phyloP scores from a whole-genome alignment of 2,329 filamentous ascomycete genomes.

The Xylariales sp. region DNA sequence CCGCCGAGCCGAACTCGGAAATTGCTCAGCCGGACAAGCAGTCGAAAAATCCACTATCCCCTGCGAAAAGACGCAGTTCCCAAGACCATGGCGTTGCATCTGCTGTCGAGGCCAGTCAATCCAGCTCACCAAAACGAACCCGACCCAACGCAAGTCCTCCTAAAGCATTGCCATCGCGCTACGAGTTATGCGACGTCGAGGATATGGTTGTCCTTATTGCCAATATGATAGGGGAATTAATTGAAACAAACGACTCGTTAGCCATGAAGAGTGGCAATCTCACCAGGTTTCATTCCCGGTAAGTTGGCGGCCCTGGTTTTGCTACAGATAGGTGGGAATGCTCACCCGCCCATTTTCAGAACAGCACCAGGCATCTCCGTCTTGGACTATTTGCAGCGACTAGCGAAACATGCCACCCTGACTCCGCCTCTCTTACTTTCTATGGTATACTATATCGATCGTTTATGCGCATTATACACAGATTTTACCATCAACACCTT shows the following conservation, averaged over 20 bases:
- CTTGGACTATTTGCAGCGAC: constrained; percentile 88
- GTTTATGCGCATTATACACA: constrained; percentile 89
- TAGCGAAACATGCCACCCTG: constrained; percentile 93
- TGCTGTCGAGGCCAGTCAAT: constrained; percentile 49
- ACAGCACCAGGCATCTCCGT: constrained; percentile 91
- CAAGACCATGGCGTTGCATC: constrained; percentile 49
- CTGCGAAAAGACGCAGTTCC: constrained; percentile 59
- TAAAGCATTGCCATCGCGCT: constrained; percentile 75
- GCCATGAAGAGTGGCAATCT: constrained; percentile 87
- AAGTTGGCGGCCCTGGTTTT: constrained; percentile 43
- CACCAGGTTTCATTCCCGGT: constrained; percentile 95
- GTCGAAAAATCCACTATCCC: constrained; percentile 48
- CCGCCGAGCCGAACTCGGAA: constrained; percentile 44
- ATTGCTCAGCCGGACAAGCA: constrained; percentile 36
- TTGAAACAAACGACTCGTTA: constrained; percentile 89
- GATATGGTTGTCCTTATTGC: constrained; percentile 92
- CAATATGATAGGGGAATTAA: constrained; percentile 95
- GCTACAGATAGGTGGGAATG: background rate
- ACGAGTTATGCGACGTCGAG: constrained; percentile 83
- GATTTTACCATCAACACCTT: constrained; percentile 97
- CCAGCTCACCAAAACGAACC: constrained; percentile 63
- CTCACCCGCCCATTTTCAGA: constrained; percentile 49
- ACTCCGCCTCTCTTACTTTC: constrained; percentile 94
- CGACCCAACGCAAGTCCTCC: constrained; percentile 62
- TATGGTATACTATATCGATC: constrained; percentile 99